A percentile compares a stretch with the other conserved stretches of the same genome.
phyloP scores from a whole-genome alignment of 1,284 basidiomycete species.

The Cryptococcus floricola region DNA sequence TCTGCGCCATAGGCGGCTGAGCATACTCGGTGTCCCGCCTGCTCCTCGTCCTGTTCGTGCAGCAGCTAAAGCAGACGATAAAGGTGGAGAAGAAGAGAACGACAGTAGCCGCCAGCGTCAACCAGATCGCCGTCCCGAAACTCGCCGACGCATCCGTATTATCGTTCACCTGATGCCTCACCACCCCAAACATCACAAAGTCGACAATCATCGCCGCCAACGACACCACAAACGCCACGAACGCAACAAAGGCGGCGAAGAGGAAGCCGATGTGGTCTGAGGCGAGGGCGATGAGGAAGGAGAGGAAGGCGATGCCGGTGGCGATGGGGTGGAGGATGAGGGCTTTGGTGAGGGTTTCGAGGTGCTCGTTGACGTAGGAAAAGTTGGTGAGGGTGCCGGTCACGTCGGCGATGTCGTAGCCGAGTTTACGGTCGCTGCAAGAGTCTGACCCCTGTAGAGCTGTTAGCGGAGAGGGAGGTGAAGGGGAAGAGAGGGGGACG shows the following conservation, averaged over 20 bases:
- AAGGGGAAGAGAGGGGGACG: constrained; percentile 1
- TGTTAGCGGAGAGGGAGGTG: neutral
- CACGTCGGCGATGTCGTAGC: constrained; percentile 27
- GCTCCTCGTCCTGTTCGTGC: constrained; percentile 22
- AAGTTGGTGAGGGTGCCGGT: constrained; percentile 14
- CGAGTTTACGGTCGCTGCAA: constrained; percentile 12
- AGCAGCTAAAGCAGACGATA: constrained; percentile 33
- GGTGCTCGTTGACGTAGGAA: constrained; percentile 15
- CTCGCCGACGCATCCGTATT: constrained; percentile 14
- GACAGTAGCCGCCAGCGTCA: constrained; percentile 36
- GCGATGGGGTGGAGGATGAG: constrained; percentile 47
- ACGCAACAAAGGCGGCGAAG: constrained; percentile 35
- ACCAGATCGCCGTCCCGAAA: constrained; percentile 39
- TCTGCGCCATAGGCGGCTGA: neutral
- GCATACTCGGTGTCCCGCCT: constrained; percentile 5
- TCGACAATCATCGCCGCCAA: constrained; percentile 44
- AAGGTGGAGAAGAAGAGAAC: constrained; percentile 39
- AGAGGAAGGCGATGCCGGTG: constrained; percentile 32
- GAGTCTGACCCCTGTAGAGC: neutral
- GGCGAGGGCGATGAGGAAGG: constrained; percentile 39
- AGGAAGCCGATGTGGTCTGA: constrained; percentile 43
- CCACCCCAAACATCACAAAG: constrained; percentile 36
- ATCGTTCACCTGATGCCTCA: constrained; percentile 30
- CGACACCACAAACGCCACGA: constrained; percentile 40
- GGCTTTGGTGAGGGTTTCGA: constrained; percentile 32